phyloP scores from a whole-genome alignment of 176 grass and related monocot species.

The Eleusine indica region DNA sequence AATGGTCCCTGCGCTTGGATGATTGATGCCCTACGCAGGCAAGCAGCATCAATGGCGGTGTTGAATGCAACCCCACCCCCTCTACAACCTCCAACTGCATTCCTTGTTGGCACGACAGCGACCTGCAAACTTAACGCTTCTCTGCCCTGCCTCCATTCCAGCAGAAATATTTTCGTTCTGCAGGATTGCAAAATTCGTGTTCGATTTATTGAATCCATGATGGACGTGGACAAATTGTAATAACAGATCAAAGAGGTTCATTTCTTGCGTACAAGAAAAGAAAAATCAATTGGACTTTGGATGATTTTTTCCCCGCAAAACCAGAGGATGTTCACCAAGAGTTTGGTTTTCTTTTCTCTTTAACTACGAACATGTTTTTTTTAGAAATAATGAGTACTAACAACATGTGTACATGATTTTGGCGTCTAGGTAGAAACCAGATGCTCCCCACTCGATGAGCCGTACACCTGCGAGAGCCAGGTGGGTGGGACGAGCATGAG shows the following conservation, averaged over 20 bases:
- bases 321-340: no score
- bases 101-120: conserved; percentile 7
- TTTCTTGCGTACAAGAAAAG: background rate
- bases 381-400: background rate
- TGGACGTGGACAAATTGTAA: no score
- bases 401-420: background rate
- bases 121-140: background rate
- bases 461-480: conserved; percentile 2
- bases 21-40: conserved; percentile 22
- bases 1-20: conserved; percentile 6
- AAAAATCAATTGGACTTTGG: background rate
- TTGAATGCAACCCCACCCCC: background rate
- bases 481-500: background rate
- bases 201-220: no score
- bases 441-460: conserved; percentile 2
- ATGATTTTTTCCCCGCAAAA: background rate
- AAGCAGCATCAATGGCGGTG: conserved; percentile 28
- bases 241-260: no score
- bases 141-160: background rate
- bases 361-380: no score
- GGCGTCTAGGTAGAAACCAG: background rate
- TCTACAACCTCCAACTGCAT: background rate
- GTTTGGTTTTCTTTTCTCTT: background rate
- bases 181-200: no score
- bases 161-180: background rate